Conservation (phyloP, 2,329 filamentous ascomycete genomes). For the Botryotinia convoluta region DNA sequence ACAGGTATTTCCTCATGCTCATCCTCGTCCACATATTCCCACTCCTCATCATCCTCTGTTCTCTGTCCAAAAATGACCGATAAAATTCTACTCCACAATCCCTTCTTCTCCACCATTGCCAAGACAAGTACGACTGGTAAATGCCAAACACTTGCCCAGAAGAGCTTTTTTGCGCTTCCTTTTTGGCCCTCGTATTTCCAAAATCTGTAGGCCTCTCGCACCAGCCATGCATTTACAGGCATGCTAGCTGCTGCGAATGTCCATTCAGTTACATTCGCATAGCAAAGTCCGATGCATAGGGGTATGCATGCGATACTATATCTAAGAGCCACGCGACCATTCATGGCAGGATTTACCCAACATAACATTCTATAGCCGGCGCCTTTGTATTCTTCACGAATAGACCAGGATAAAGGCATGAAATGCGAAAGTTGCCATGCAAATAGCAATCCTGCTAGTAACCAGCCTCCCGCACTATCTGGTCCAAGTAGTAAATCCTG, state of each 20-base stretch:
- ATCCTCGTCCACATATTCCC: slow-evolving; percentile 46
- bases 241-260: slow-evolving; percentile 78
- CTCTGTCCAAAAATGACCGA: slow-evolving; percentile 59
- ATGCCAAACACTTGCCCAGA: slow-evolving; percentile 99
- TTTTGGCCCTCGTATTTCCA: slow-evolving; percentile 75
- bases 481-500: slow-evolving; percentile 73
- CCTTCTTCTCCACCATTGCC: slow-evolving; percentile 90
- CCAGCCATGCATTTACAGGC: slow-evolving; percentile 83
- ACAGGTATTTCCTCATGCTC: slow-evolving; percentile 15
- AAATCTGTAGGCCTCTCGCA: slow-evolving; percentile 75
- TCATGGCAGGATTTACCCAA: slow-evolving; percentile 83
- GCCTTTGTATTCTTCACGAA: slow-evolving; percentile 82
- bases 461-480: slow-evolving; percentile 75
- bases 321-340: slow-evolving; percentile 80
- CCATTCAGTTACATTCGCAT: slow-evolving; percentile 78
- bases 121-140: slow-evolving; percentile 85
- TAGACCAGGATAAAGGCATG: slow-evolving; percentile 86
- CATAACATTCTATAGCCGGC: slow-evolving; percentile 71
- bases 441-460: slow-evolving; percentile 79
- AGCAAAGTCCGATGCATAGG: slow-evolving; percentile 77
- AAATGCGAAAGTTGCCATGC: slow-evolving; percentile 99
- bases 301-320: slow-evolving; percentile 87
- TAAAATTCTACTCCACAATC: slow-evolving; percentile 83
- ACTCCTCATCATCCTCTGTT: slow-evolving; percentile 54
- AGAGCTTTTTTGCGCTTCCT: slow-evolving; percentile 78